Base-by-base conservation (phyloP, 768 basidiomycete genomes). In the Auricularia cornea region DNA sequence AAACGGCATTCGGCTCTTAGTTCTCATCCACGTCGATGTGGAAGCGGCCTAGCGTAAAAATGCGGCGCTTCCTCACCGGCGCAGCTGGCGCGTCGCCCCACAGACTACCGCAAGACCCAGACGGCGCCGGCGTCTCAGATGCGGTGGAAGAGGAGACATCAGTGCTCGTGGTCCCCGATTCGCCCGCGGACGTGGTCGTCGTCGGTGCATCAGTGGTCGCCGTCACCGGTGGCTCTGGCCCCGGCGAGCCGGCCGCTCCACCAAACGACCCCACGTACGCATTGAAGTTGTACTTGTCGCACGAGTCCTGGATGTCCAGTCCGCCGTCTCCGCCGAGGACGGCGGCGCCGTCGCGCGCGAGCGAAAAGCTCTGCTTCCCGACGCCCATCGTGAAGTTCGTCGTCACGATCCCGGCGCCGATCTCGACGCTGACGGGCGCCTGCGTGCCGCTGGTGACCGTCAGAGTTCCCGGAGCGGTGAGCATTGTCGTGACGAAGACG, bases 231-330 rank as follows among this genome's bases (percentile, higher is more conserved):
- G 28, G 10, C 12, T 28, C 6, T 10, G 51, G 23, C 51, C 10
- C 26, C 54, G 54, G 26, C 26, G 54, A 20, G 12, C 35, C 35
- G 54, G 26, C 26, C 4, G 18, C 11, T 8, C 11, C 28, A 26
- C 54, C 54, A 26, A 57, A 57, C 16, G 54, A 57, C 1, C 54
- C 54, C 28, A 57, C 54, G 30, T 57, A 57, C 54, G 54, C 54
- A 26, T 57, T 57, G 54, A 57, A 57, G 54, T 57, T 57, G 54
- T 57, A 57, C 54, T 57, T 57, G 18, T 28, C 30, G 54, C 54
- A 57, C 30, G 54, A 57, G 20, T 31, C 30, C 54, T 28, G 14
- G 54, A 57, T 57, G 30, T 57, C 54, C 26, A 57, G 54, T 4
- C 54, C 54, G 26, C 54, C 54, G 54, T 57, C 54, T 28, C 54